Evolutionary conservation across 169 alveolate genomes (phyloP).

Genomic region (Theileria luwenshuni): DNA sequence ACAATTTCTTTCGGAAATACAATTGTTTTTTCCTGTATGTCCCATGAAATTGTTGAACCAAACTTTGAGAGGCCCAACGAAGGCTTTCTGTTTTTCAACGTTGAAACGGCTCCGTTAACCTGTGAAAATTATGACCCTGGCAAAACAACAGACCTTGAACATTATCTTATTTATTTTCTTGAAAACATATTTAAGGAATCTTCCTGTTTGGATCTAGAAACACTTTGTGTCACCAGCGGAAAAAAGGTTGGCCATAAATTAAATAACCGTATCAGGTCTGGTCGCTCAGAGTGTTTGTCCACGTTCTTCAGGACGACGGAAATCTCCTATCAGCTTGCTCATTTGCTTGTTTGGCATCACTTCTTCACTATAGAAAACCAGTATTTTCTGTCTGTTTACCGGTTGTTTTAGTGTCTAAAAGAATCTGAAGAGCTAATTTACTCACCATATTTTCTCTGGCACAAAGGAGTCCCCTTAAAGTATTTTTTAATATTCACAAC

Average conservation of each 20-base stretch:
- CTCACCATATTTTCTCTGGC: slow-evolving; percentile 10
- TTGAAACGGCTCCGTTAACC: slow-evolving; percentile 43
- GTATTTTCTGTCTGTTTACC: neutral
- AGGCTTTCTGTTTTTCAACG: slow-evolving; percentile 51
- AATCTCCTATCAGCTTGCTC: slow-evolving; percentile 65
- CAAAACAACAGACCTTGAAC: slow-evolving; percentile 50
- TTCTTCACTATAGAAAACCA: slow-evolving; percentile 52
- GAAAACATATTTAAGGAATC: slow-evolving; percentile 69
- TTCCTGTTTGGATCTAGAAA: slow-evolving; percentile 60
- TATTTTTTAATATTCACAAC: neutral
- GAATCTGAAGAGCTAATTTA: slow-evolving; percentile 9
- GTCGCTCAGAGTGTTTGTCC: slow-evolving; percentile 66
- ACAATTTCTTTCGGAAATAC: slow-evolving; percentile 69
- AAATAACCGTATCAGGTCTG: slow-evolving; percentile 48
- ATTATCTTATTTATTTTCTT: slow-evolving; percentile 8
- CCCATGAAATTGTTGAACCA: slow-evolving; percentile 65
- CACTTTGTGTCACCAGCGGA: slow-evolving; percentile 66
- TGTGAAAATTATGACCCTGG: slow-evolving; percentile 53
- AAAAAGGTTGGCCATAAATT: slow-evolving; percentile 36
- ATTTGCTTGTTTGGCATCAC: slow-evolving; percentile 61
- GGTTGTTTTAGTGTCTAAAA: neutral
- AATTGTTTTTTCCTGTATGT: slow-evolving; percentile 38
- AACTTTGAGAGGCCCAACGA: slow-evolving; percentile 63
- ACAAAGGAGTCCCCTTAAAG: slow-evolving; percentile 27
- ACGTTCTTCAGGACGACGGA: slow-evolving; percentile 69